Conservation (phyloP, 2,329 filamentous ascomycete genomes). For the Aspergillus sp. region DNA sequence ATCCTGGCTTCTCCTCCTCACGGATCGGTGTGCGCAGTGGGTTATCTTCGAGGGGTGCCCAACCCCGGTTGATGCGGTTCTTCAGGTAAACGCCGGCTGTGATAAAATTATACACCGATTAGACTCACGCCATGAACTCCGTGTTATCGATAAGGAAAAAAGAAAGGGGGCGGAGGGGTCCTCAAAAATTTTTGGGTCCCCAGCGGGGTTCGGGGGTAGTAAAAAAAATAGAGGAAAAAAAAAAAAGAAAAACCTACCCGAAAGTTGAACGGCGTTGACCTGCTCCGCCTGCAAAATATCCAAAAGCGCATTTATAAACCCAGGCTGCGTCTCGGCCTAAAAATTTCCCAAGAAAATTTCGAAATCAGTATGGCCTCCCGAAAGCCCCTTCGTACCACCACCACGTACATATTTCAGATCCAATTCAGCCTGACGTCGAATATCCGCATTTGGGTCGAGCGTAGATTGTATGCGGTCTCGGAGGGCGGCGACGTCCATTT, state of each 20-base stretch:
- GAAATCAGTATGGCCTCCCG: constrained; percentile 6
- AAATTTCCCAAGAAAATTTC: constrained; percentile 5
- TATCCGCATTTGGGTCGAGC: constrained; percentile 56
- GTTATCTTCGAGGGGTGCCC: constrained; percentile 71
- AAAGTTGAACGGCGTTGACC: constrained; percentile 74
- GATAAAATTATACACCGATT: constrained; percentile 8
- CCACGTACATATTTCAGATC: constrained; percentile 57
- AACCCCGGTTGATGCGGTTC: constrained; percentile 90
- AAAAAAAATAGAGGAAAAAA: constrained; percentile 3
- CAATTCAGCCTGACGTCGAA: constrained; percentile 56
- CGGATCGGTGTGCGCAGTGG: constrained; percentile 67
- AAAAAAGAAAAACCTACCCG: constrained; percentile 62
- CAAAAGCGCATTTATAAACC: constrained; percentile 84
- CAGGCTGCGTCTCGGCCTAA: constrained; percentile 81
- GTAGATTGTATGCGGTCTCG: constrained; percentile 59
- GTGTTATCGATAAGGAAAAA: background rate
- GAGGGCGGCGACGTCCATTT: constrained; percentile 56
- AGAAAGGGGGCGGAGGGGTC: constrained; percentile 14
- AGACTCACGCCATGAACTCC: constrained; percentile 2
- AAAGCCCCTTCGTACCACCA: constrained; percentile 7
- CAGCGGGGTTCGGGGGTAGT: background rate
- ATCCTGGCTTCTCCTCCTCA: constrained; percentile 80
- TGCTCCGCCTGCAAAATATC: constrained; percentile 87
- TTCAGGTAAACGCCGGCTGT: constrained; percentile 95
- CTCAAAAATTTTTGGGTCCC: background rate